phyloP scores from a whole-genome alignment of 2,329 filamentous ascomycete species.

The Aspergillus fischeri region DNA sequence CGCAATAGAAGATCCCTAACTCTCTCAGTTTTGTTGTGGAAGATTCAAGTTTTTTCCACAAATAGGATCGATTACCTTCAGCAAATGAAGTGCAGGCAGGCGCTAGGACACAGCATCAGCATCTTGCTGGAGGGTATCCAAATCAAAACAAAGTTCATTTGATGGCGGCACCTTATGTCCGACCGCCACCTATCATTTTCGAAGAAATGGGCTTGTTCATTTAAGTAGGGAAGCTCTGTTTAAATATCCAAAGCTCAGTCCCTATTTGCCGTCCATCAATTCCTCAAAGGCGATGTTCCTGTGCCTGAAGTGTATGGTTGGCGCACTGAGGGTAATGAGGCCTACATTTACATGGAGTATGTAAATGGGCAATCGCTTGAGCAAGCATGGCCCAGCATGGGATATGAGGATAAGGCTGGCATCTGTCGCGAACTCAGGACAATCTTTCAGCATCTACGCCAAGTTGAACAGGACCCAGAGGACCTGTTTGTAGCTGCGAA shows the following conservation, averaged over 20 bases:
- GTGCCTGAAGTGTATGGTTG: conserved; percentile 38
- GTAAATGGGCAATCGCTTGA: conserved; percentile 24
- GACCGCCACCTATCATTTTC: conserved; percentile 25
- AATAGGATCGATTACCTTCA: conserved; percentile 16
- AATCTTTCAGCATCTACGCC: conserved; percentile 16
- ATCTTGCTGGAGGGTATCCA: conserved; percentile 10
- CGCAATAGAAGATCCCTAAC: conserved; percentile 11
- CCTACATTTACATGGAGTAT: conserved; percentile 34
- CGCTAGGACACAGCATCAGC: conserved; percentile 5
- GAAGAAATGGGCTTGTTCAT: conserved; percentile 29
- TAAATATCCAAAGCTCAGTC: conserved; percentile 27
- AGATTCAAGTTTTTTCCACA: conserved; percentile 18
- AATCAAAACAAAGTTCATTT: conserved; percentile 9
- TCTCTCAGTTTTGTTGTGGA: conserved; percentile 13
- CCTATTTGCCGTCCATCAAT: conserved; percentile 24
- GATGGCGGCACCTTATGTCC: conserved; percentile 3
- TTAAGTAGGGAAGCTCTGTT: conserved; percentile 29
- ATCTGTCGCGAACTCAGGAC: conserved; percentile 16
- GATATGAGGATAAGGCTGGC: conserved; percentile 3
- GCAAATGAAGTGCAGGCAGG: conserved; percentile 14
- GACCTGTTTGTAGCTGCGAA: conserved; percentile 21
- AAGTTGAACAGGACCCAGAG: conserved; percentile 15
- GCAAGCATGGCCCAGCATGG: conserved; percentile 21
- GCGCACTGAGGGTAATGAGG: conserved; percentile 16
- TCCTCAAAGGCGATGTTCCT: conserved; percentile 23